Conservation (phyloP, 1,139 yeast species). For the Yamadazyma trypodendri region DNA sequence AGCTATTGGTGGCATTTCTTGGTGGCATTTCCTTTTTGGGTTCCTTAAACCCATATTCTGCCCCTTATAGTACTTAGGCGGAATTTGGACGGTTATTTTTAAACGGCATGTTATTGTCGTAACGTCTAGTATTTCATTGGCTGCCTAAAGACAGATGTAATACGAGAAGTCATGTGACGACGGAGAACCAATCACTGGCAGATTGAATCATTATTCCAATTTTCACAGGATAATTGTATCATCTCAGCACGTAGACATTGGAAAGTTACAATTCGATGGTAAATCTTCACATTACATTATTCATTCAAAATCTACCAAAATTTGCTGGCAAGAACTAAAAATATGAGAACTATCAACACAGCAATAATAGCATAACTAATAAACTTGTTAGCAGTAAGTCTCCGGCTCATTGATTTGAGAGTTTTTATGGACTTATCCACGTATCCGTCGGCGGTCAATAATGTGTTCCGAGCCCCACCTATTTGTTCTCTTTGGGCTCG, state of each 20-base stretch:
- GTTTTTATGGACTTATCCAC: constrained; percentile 90
- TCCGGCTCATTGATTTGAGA: constrained; percentile 84
- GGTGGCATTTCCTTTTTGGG: no score
- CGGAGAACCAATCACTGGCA: no score
- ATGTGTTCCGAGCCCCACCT: constrained; percentile 75
- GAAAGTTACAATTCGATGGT: no score
- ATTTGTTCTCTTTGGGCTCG: constrained; percentile 94
- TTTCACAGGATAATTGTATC: no score
- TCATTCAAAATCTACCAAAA: constrained; percentile 48
- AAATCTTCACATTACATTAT: not conserved
- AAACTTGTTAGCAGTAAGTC: constrained; percentile 92
- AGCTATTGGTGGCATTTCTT: no score
- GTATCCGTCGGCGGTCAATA: constrained; percentile 87
- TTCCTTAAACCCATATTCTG: not conserved
- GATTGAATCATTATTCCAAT: no score
- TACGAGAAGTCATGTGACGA: no score
- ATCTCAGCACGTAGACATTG: no score
- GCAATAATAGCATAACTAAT: constrained; percentile 95
- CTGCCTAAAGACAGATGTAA: no score
- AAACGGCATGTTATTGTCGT: no score
- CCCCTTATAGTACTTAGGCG: no score
- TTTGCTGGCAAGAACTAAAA: constrained; percentile 84
- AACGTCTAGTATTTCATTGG: not conserved
- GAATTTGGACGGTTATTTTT: no score
- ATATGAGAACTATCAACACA: constrained; percentile 76